phyloP scores from a whole-genome alignment of 2,329 filamentous ascomycete species.

The Penicillium griseofulvum region DNA sequence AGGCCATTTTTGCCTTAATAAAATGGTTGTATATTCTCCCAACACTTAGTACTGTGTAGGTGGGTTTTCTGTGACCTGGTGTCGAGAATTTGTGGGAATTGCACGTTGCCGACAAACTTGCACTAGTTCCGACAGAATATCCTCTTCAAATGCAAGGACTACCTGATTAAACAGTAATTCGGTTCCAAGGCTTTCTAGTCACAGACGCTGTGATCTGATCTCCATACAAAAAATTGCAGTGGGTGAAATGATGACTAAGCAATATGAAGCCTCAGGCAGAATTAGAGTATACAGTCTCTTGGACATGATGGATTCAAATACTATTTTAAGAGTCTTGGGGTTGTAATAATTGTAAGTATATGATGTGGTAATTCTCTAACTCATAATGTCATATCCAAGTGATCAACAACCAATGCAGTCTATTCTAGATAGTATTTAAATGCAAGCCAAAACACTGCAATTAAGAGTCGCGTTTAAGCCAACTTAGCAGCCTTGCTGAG shows the following conservation, averaged over 20 bases:
- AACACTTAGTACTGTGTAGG: not conserved
- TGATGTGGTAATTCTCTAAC: not conserved
- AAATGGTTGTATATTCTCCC: not conserved
- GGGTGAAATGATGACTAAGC: constrained; percentile 17
- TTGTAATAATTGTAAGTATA: not conserved
- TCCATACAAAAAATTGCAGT: constrained; percentile 20
- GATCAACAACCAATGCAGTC: not conserved
- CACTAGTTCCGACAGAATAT: not conserved
- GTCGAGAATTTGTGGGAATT: not conserved
- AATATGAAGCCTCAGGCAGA: not conserved
- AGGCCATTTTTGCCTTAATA: constrained; percentile 25
- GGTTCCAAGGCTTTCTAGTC: not conserved
- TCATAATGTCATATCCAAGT: constrained; percentile 10
- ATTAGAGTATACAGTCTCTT: no score
- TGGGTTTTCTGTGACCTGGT: not conserved
- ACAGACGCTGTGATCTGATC: not conserved
- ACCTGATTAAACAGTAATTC: not conserved
- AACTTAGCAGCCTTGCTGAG: constrained; percentile 67
- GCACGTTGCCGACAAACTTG: not conserved
- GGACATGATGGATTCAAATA: not conserved
- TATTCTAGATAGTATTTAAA: constrained; percentile 3
- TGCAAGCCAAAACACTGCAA: not conserved
- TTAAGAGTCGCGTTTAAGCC: constrained; percentile 38
- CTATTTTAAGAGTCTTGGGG: no score
- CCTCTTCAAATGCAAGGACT: no score